Conservation (phyloP, 129 eudicot species). For the Oenanthe sinensis region DNA sequence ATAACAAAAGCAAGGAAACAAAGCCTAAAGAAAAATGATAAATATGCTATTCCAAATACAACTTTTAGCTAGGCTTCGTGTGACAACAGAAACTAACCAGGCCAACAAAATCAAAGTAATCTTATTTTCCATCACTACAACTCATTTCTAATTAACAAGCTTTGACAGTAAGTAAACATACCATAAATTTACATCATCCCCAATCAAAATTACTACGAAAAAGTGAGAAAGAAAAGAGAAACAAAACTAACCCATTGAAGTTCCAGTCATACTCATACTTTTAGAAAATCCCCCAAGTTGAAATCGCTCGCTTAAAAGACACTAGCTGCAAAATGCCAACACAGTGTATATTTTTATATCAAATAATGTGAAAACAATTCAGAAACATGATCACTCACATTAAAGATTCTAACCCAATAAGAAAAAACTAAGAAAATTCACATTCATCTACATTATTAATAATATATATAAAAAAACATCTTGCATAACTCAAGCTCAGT, state of each 20-base stretch:
- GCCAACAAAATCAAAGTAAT: not conserved
- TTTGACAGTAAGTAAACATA: not conserved
- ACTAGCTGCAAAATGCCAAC: conserved; percentile 24
- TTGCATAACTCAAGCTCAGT: not conserved
- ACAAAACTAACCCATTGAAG: conserved; percentile 28
- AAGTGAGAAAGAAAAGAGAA: not conserved
- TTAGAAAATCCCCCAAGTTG: conserved; percentile 18
- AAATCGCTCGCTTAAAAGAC: conserved; percentile 18
- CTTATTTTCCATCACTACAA: not conserved
- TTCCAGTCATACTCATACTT: conserved; percentile 46
- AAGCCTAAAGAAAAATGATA: not conserved
- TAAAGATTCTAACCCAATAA: not conserved
- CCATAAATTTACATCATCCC: not conserved
- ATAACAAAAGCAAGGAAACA: not conserved
- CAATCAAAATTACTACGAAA: not conserved
- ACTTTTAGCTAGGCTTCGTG: not conserved
- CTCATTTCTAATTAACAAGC: not conserved
- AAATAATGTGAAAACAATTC: not conserved
- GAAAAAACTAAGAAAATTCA: not conserved
- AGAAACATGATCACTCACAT: not conserved
- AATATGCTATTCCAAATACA: not conserved
- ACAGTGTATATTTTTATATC: not conserved
- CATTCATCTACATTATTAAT: not conserved
- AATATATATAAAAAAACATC: not conserved
- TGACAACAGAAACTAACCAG: not conserved